Evolutionary conservation across 768 basidiomycete species (phyloP), one percentile per base, ranked within the genome.

Genomic region (Lactarius psammicola): DNA sequence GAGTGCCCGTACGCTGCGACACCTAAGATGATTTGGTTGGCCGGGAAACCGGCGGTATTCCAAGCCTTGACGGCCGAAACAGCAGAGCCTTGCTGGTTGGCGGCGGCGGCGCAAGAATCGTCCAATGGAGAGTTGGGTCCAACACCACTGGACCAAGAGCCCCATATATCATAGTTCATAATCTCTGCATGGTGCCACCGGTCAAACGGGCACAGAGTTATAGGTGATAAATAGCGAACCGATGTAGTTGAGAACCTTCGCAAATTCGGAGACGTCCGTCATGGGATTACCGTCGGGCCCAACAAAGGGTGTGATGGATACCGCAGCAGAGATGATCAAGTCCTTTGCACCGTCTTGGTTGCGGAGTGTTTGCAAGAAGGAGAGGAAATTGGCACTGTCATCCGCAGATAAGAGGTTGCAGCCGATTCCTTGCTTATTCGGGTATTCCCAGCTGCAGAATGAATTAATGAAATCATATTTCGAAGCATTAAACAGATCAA

Each of bases 91-190:
- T 85, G 78, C 8, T 75, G 76, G 0, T 80, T 2, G 1, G 26
- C 23, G 17, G 54, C 70, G 36, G 10, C 6, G 46, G 46, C 1
- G 74, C 95, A 97, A 1, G 83, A 80, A 76, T 97, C 88, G 64
- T 87, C 79, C 56, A 97, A 80, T 11, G 95, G 94, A 4, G 96
- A 88, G 74, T 93, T 94, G n/a, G 96, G 86, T 2, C 94, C 94
- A 61, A 84, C 81, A 67, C 85, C 73, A 64, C 78, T 73, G 53
- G 81, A 80, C 73, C 81, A 82, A 15, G 80, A 77, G 13, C 86
- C 85, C 71, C 77, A 81, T 61, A 89, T 75, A 70, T 90, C 89
- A 74, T 90, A 90, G 74, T 85, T 85, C 89, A 90, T 90, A 49
- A 88, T 77, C 38, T 70, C 70, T 70, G 46, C 15, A 23, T 9